Evolutionary conservation across 1,284 basidiomycete genomes (phyloP).

Genomic region (Malassezia yamatoensis): DNA sequence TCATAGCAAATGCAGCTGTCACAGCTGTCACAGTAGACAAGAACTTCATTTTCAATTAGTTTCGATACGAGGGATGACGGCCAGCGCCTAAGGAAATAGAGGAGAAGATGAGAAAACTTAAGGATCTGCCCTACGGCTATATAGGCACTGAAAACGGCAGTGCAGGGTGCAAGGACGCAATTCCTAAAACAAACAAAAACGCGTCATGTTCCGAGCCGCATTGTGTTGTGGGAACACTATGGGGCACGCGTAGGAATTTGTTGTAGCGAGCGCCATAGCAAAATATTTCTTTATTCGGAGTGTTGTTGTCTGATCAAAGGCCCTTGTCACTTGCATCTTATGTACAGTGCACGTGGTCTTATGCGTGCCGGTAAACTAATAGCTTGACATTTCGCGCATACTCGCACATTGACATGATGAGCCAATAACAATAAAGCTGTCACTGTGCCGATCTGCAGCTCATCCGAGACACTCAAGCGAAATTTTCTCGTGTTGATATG

Average conservation of each 20-base stretch:
- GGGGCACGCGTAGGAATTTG: not conserved
- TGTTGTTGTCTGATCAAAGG: too few relatives aligned
- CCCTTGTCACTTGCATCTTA: too few relatives aligned
- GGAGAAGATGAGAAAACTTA: not conserved
- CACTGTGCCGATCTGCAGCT: too few relatives aligned
- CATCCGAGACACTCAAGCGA: too few relatives aligned
- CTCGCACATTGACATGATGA: too few relatives aligned
- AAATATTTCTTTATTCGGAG: too few relatives aligned
- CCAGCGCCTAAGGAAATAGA: conserved; percentile 7
- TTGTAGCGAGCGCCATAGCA: too few relatives aligned
- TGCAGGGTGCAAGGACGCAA: not conserved
- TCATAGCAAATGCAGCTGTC: conserved; percentile 11
- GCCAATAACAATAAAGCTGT: too few relatives aligned
- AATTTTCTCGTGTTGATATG: too few relatives aligned
- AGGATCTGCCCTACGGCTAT: not conserved
- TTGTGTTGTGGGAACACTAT: not conserved
- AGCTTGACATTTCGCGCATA: too few relatives aligned
- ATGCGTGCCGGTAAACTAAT: too few relatives aligned
- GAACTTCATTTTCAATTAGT: conserved; percentile 19
- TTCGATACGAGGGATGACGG: not conserved
- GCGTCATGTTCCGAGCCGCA: not conserved
- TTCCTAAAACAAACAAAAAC: not conserved
- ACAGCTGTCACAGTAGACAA: conserved; percentile 15
- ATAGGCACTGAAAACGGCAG: not conserved
- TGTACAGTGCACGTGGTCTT: too few relatives aligned